These are phyloP conservation scores for Neofusicoccum sp. DNA, from an alignment of 2,329 filamentous ascomycete genomes.

Conservation along the genomic window DNA sequence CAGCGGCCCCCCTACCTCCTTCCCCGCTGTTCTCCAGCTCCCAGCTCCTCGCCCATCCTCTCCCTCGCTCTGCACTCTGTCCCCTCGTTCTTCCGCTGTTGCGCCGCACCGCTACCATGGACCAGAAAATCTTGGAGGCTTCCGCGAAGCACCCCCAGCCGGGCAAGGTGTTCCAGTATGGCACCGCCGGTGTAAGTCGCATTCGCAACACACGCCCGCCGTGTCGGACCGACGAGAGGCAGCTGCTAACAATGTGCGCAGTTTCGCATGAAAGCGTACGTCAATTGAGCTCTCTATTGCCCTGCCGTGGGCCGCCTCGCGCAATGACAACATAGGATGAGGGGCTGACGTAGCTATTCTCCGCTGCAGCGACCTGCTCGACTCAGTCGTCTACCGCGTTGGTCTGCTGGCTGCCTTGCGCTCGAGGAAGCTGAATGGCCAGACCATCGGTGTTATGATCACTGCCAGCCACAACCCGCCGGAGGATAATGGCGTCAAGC, in stretches of 20 bases:
- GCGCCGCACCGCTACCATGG: constrained; percentile 1
- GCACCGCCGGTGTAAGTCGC: constrained; percentile 49
- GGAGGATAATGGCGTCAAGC: constrained; percentile 66
- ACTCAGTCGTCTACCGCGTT: constrained; percentile 89
- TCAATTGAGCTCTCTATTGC: constrained; percentile 22
- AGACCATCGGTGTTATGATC: constrained; percentile 85
- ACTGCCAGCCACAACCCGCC: constrained; percentile 66
- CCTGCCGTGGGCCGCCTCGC: constrained; percentile 20
- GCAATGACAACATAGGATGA: constrained; percentile 28
- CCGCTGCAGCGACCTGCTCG: constrained; percentile 66
- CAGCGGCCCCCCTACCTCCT: constrained; percentile 14
- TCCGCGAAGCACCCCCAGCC: constrained; percentile 34
- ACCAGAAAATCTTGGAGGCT: constrained; percentile 29
- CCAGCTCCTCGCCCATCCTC: not conserved
- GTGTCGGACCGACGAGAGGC: constrained; percentile 19
- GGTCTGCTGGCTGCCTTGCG: constrained; percentile 85
- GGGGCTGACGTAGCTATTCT: constrained; percentile 29
- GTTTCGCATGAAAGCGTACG: constrained; percentile 71
- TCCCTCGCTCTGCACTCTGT: constrained; percentile 3
- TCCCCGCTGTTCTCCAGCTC: not conserved
- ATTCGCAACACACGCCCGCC: constrained; percentile 17
- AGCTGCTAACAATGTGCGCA: constrained; percentile 29
- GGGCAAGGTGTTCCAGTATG: constrained; percentile 35
- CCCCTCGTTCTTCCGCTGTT: not conserved
- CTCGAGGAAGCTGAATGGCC: constrained; percentile 83